Evolutionary conservation across 2,329 filamentous ascomycete genomes (phyloP), one percentile per base, ranked within the genome.

Genomic region (Paramyrothecium roridum): DNA sequence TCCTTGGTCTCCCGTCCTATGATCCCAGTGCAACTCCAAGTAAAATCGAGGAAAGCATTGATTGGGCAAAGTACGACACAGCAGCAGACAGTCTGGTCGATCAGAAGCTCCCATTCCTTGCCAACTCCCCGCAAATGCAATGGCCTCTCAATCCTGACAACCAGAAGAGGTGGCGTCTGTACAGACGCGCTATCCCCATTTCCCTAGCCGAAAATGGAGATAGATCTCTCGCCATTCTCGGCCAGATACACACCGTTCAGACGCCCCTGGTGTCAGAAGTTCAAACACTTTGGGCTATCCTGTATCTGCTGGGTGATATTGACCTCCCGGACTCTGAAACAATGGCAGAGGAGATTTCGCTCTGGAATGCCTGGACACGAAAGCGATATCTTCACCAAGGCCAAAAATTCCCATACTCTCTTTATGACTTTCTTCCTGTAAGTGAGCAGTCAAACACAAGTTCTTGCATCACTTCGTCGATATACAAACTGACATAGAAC

Each of bases 331-430:
- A 53, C 22, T 20, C 16, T 6, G 45, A 53, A n/a, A 22, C n/a
- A 13, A 53, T 53, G 52, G 52, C 43, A 13, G 17, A 34, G n/a
- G 52, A 53, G 26, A 23, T 53, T 6, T 53, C 40, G 8, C 22
- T 48, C 21, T 53, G 52, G 52, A 53, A 53, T 26, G 43, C 43
- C 45, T 53, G 52, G 52, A 53, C 52, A 26, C 52, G 52, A 21
- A 23, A 33, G n/a, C 40, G 52, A 16, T 53, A 53, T 43, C 40
- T 47, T 8, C 19, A 23, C 40, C 40, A 48, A 26, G 52, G 52
- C n/a, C 40, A 53, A 43, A 47, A 48, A 8, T 53, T 48, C n/a
- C 52, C 52, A 17, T 53, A 53, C n/a, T 47, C 52, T 21, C 52
- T 53, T 2, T 53, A 48, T 22, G 52, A 53, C 52, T 53, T 47